Percentiles rank a stretch among this genome's conserved stretches.
Conservation (phyloP, 257 asterid genomes). For the Galeopsis tetrahit region DNA sequence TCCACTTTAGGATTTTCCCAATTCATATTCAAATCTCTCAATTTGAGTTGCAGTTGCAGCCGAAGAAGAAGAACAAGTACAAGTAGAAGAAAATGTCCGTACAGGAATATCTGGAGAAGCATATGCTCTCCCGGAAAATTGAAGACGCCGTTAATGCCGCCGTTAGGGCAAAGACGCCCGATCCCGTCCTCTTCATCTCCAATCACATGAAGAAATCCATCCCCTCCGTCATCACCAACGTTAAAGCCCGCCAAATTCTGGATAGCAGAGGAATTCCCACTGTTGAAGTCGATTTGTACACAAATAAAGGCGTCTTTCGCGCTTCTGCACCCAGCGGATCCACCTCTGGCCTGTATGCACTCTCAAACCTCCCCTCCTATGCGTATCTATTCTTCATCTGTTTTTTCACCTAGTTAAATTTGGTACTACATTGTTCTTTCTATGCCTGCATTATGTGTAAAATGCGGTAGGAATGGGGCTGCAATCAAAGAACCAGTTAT, state of each 20-base stretch:
- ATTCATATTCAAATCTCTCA: conserved; percentile 16
- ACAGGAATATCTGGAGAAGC: conserved; percentile 92
- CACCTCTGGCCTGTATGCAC: conserved; percentile 74
- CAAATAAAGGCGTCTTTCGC: conserved; percentile 90
- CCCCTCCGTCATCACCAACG: conserved; percentile 85
- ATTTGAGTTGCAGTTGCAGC: conserved; percentile 25
- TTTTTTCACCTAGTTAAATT: conserved; percentile 17
- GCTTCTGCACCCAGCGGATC: conserved; percentile 87
- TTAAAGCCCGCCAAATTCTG: conserved; percentile 91
- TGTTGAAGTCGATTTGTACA: conserved; percentile 92
- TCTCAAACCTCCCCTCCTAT: not conserved
- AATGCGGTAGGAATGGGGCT: not conserved
- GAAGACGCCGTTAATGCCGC: conserved; percentile 99
- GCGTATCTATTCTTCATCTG: not conserved
- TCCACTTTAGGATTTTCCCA: not conserved
- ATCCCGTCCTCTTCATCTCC: conserved; percentile 98
- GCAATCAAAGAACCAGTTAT: not conserved
- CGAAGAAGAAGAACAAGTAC: conserved; percentile 16
- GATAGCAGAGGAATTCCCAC: conserved; percentile 99
- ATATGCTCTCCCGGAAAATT: conserved; percentile 85
- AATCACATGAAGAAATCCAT: conserved; percentile 93
- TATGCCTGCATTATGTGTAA: conserved; percentile 8
- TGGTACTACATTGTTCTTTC: conserved; percentile 6
- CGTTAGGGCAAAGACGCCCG: conserved; percentile 89
- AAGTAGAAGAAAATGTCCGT: conserved; percentile 69